phyloP scores from a whole-genome alignment of 192 early-diverging fungal species.

The Backusella tarrabulga region DNA sequence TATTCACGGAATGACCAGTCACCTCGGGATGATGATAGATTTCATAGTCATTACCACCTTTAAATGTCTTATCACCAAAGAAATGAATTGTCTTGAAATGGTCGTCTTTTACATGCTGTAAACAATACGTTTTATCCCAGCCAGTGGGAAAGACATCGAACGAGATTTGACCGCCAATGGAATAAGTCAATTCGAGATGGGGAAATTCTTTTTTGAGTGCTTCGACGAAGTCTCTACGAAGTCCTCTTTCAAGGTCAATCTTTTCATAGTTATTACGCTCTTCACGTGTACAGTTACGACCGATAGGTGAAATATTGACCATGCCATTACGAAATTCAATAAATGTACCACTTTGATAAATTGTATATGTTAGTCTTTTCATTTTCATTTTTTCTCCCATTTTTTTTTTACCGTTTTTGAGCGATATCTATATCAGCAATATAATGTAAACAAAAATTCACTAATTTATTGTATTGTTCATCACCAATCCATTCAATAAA shows the following conservation, averaged over 20 bases:
- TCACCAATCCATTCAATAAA: slow-evolving; percentile 92
- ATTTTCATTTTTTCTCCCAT: not conserved
- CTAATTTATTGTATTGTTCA: slow-evolving; percentile 85
- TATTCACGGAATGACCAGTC: slow-evolving; percentile 83
- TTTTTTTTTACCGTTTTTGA: slow-evolving; percentile 70
- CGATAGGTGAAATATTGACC: slow-evolving; percentile 97
- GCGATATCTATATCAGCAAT: slow-evolving; percentile 94
- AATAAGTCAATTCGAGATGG: slow-evolving; percentile 86
- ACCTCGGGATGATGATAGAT: slow-evolving; percentile 81
- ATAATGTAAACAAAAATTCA: slow-evolving; percentile 90
- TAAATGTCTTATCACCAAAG: slow-evolving; percentile 97
- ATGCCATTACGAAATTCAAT: slow-evolving; percentile 98
- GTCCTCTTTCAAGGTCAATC: slow-evolving; percentile 80
- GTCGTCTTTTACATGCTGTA: slow-evolving; percentile 82
- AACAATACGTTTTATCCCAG: slow-evolving; percentile 99
- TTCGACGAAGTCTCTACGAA: slow-evolving; percentile 83
- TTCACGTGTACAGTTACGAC: slow-evolving; percentile 84
- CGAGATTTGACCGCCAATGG: slow-evolving; percentile 97
- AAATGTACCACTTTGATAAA: slow-evolving; percentile 82
- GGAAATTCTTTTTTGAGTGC: slow-evolving; percentile 79
- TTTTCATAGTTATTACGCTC: slow-evolving; percentile 90
- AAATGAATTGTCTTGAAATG: slow-evolving; percentile 92
- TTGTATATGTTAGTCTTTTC: not conserved
- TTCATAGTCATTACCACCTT: slow-evolving; percentile 98
- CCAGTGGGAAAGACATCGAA: slow-evolving; percentile 98